Evolutionary conservation across 768 basidiomycete genomes (phyloP).

Genomic region (Boletus subcaerulescens): DNA sequence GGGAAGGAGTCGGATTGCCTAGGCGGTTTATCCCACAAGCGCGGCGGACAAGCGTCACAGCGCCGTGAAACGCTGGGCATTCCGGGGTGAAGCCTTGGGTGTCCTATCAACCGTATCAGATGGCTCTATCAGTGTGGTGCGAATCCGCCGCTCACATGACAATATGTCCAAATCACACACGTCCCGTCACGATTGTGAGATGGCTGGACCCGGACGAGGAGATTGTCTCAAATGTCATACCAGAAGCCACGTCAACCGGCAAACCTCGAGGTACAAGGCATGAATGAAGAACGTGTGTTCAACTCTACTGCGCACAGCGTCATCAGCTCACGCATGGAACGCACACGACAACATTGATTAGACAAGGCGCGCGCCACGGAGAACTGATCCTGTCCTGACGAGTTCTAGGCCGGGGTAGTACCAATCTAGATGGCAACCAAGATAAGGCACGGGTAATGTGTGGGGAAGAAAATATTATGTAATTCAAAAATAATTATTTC

Average conservation of each 20-base stretch:
- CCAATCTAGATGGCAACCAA: slow-evolving; percentile 17
- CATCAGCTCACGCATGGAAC: neutral
- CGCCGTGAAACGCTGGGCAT: slow-evolving; percentile 22
- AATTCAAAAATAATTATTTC: slow-evolving; percentile 2
- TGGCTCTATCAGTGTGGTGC: slow-evolving; percentile 17
- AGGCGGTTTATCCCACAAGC: neutral
- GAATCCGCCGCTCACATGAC: slow-evolving; percentile 11
- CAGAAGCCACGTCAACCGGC: neutral
- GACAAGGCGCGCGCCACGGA: slow-evolving; percentile 2
- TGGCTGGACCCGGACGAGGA: neutral
- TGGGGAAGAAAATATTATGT: slow-evolving; percentile 20
- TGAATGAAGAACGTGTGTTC: slow-evolving; percentile 7
- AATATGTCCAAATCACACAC: slow-evolving; percentile 2
- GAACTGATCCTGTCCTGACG: neutral
- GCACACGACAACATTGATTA: neutral
- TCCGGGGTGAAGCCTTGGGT: slow-evolving; percentile 1
- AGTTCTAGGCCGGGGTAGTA: slow-evolving; percentile 28
- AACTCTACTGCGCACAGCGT: neutral
- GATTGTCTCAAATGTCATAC: slow-evolving; percentile 1
- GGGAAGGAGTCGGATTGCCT: slow-evolving; percentile 4
- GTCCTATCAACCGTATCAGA: slow-evolving; percentile 31
- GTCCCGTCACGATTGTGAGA: slow-evolving; percentile 1
- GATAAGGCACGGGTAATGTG: slow-evolving; percentile 24
- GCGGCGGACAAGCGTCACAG: slow-evolving; percentile 18
- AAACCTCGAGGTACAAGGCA: neutral